Conservation (phyloP, 129 eudicot genomes). For the Flaveria ramosissima region DNA sequence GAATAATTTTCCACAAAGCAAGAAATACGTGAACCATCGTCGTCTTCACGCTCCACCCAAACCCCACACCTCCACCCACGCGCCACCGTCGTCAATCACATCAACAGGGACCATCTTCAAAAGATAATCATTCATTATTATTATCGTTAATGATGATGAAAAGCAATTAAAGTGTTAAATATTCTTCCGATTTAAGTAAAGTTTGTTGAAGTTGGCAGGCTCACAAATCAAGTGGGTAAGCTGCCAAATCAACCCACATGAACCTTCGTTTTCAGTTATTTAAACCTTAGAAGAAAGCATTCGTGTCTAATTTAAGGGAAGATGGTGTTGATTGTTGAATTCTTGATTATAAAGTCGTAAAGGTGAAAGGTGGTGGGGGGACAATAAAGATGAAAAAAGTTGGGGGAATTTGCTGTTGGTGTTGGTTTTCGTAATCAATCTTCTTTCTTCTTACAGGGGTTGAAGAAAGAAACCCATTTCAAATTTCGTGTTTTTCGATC, state of each 20-base stretch:
- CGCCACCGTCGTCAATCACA: slow-evolving; percentile 24
- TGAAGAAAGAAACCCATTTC: slow-evolving; percentile 30
- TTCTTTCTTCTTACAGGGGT: slow-evolving; percentile 13
- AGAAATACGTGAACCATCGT: not conserved
- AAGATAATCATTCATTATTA: not conserved
- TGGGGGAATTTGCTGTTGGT: slow-evolving; percentile 3
- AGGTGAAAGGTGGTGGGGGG: slow-evolving; percentile 38
- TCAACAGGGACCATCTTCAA: not conserved
- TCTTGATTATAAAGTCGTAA: slow-evolving; percentile 39
- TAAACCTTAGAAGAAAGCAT: slow-evolving; percentile 28
- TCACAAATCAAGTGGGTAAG: slow-evolving; percentile 57
- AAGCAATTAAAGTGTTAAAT: slow-evolving; percentile 29
- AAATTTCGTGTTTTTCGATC: slow-evolving; percentile 30
- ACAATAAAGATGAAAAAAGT: slow-evolving; percentile 29
- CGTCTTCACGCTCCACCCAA: slow-evolving; percentile 11
- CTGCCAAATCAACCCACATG: slow-evolving; percentile 49
- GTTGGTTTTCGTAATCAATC: slow-evolving; percentile 14
- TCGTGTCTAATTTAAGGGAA: not conserved
- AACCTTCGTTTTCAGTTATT: slow-evolving; percentile 44
- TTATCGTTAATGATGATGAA: slow-evolving; percentile 6
- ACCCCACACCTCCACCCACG: slow-evolving; percentile 16
- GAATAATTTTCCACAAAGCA: slow-evolving; percentile 33
- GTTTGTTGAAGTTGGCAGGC: slow-evolving; percentile 78
- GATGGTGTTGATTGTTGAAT: not conserved
- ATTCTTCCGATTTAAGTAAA: slow-evolving; percentile 75